Conservation (phyloP, 1,284 basidiomycete genomes). For the Ustilago xerochloae region DNA sequence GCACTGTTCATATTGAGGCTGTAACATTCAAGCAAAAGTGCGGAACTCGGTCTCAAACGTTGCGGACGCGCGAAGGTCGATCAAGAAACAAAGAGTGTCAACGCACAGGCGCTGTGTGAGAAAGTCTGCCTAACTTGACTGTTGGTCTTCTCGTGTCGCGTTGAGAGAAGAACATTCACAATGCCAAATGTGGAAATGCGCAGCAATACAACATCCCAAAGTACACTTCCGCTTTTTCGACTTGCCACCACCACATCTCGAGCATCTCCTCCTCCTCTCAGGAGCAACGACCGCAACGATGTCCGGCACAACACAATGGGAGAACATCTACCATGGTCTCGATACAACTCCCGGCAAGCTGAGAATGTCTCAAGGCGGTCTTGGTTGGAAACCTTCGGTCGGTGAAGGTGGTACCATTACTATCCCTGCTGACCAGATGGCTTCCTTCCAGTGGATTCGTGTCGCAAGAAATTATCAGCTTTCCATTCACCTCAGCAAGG, state of each 20-base stretch:
- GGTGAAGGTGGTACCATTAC: slow-evolving; percentile 57
- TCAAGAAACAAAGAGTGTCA: neutral
- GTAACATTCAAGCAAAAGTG: too few relatives aligned
- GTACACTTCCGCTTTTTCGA: neutral
- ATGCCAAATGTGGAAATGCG: neutral
- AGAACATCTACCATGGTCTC: slow-evolving; percentile 81
- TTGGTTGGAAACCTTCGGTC: slow-evolving; percentile 62
- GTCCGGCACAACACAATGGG: slow-evolving; percentile 76
- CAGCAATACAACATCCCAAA: neutral
- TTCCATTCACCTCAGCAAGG: slow-evolving; percentile 80
- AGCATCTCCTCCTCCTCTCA: neutral
- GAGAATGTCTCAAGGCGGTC: slow-evolving; percentile 60
- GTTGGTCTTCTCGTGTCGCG: slow-evolving; percentile 32
- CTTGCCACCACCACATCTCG: neutral
- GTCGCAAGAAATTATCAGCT: slow-evolving; percentile 93
- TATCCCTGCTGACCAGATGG: slow-evolving; percentile 60
- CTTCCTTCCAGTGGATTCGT: slow-evolving; percentile 58
- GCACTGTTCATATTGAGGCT: neutral
- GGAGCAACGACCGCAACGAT: neutral
- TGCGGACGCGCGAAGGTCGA: neutral
- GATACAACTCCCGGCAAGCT: slow-evolving; percentile 79
- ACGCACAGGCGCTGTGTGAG: neutral
- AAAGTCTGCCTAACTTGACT: neutral
- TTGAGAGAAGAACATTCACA: slow-evolving; percentile 7
- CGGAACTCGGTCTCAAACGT: neutral